phyloP scores from a whole-genome alignment of 1,284 basidiomycete species.

The Cryptococcus sp. region DNA sequence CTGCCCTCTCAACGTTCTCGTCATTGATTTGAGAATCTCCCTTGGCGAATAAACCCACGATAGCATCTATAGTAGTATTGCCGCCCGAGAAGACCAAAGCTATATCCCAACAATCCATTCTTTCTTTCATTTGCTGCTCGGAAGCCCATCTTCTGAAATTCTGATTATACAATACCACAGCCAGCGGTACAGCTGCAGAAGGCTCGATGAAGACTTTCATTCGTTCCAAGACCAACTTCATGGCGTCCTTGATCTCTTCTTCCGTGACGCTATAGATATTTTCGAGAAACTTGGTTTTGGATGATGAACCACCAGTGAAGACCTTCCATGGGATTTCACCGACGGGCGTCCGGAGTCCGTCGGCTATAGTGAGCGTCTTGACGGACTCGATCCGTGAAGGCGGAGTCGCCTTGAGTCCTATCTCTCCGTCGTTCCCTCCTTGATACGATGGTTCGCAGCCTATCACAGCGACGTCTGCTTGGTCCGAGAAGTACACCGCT shows the following conservation, averaged over 20 bases:
- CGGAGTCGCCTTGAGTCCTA: conserved; percentile 18
- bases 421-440: conserved; percentile 24
- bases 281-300: conserved; percentile 20
- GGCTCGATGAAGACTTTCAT: conserved; percentile 33
- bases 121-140: conserved; percentile 16
- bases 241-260: conserved; percentile 27
- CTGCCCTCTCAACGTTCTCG: conserved; percentile 12
- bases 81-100: conserved; percentile 27
- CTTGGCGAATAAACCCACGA: conserved; percentile 22
- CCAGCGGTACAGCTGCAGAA: conserved; percentile 22
- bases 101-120: conserved; percentile 20
- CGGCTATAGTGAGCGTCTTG: conserved; percentile 28
- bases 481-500: conserved; percentile 22
- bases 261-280: conserved; percentile 22
- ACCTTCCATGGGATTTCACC: conserved; percentile 24
- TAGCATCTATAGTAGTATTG: conserved; percentile 29
- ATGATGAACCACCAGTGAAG: conserved; percentile 14
- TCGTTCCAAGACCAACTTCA: conserved; percentile 24
- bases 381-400: conserved; percentile 23
- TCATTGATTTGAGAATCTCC: too few relatives aligned
- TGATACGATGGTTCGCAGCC: conserved; percentile 29
- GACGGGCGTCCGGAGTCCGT: conserved; percentile 25
- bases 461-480: conserved; percentile 19
- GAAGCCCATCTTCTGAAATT: conserved; percentile 19
- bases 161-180: conserved; percentile 27